Conservation (phyloP, 2,329 filamentous ascomycete species). For the Sporothrix pseudoabietina region DNA sequence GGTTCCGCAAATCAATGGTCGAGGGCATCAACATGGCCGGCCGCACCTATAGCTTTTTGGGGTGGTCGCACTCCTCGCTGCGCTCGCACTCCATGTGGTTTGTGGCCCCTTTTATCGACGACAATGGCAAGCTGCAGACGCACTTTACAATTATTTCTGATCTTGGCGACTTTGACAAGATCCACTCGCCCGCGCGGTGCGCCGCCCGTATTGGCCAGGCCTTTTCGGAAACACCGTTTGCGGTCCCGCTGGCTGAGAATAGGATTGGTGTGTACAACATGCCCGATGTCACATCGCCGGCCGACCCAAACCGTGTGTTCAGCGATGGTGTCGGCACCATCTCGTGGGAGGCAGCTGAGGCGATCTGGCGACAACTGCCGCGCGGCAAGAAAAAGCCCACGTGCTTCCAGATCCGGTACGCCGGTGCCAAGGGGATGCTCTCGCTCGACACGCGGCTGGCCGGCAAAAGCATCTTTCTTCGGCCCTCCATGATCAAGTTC, state of each 20-base stretch:
- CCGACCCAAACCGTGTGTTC: constrained; percentile 60
- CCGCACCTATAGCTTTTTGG: constrained; percentile 65
- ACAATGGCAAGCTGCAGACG: constrained; percentile 41
- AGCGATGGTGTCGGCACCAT: constrained; percentile 80
- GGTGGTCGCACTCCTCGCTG: constrained; percentile 78
- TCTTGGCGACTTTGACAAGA: constrained; percentile 55
- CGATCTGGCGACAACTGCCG: constrained; percentile 61
- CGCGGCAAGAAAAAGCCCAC: constrained; percentile 56
- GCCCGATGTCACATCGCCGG: constrained; percentile 53
- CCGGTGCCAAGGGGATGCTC: constrained; percentile 77
- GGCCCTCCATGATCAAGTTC: constrained; percentile 82
- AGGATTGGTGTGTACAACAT: constrained; percentile 45
- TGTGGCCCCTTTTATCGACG: constrained; percentile 50
- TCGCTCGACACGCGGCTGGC: constrained; percentile 64
- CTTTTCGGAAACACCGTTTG: constrained; percentile 73
- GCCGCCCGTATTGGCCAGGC: constrained; percentile 66
- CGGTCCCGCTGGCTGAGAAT: constrained; percentile 53
- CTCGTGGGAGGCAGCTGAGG: constrained; percentile 59
- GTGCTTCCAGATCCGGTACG: constrained; percentile 73
- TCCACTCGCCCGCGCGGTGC: constrained; percentile 57
- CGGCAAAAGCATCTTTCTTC: constrained; percentile 62
- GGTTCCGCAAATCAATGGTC: constrained; percentile 63
- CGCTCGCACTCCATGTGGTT: constrained; percentile 72
- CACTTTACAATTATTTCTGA: constrained; percentile 49
- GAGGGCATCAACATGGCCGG: constrained; percentile 66